Conservation (phyloP, 345 rosid genomes). For the Populus simonii region DNA sequence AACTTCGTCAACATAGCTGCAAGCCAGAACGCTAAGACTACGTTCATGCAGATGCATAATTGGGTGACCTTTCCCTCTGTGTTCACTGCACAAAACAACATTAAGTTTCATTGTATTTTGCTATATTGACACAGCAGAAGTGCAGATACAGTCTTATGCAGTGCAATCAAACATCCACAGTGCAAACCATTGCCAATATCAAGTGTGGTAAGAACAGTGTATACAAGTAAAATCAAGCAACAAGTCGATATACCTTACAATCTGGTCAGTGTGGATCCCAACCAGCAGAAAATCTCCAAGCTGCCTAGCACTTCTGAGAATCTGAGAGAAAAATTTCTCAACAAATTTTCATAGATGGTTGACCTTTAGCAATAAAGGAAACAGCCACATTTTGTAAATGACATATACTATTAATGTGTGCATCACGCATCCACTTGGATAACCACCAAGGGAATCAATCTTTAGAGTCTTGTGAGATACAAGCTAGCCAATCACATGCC, state of each 20-base stretch:
- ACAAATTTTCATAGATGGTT: neutral
- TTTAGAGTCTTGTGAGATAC: neutral
- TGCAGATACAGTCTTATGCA: neutral
- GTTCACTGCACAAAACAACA: constrained; percentile 51
- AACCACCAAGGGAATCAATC: neutral
- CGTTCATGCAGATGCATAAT: constrained; percentile 95
- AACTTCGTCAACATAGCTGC: constrained; percentile 96
- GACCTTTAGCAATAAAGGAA: neutral
- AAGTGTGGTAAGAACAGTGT: constrained; percentile 1
- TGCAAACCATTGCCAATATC: neutral
- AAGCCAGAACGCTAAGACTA: constrained; percentile 81
- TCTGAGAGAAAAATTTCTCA: constrained; percentile 36
- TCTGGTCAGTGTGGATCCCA: constrained; percentile 82
- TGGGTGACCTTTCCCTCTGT: constrained; percentile 66
- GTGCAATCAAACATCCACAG: neutral
- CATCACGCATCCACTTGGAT: neutral
- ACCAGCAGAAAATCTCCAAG: constrained; percentile 92
- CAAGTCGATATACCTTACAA: constrained; percentile 59
- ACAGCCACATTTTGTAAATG: neutral
- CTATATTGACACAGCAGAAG: neutral
- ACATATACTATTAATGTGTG: neutral
- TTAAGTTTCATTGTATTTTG: neutral
- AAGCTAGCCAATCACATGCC: neutral
- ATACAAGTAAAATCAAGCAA: constrained; percentile 7
- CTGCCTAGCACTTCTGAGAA: constrained; percentile 81